Evolutionary conservation across 2,329 filamentous ascomycete genomes (phyloP).

Genomic region (Tympanopsis confertula): DNA sequence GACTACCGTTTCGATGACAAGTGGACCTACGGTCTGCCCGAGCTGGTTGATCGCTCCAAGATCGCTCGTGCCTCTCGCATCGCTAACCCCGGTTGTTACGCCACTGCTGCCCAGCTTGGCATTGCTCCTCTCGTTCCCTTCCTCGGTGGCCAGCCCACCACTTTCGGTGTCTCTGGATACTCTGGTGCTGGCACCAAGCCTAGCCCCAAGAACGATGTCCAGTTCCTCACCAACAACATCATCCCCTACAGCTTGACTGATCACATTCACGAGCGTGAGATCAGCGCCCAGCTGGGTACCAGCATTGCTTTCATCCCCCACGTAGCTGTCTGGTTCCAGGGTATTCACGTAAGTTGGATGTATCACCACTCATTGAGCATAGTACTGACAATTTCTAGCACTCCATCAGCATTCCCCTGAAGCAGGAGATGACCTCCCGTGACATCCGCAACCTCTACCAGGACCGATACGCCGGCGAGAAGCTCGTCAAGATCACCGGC

Average conservation of each 20-base stretch:
- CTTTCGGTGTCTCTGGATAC: slow-evolving; percentile 89
- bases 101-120: slow-evolving; percentile 81
- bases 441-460: slow-evolving; percentile 93
- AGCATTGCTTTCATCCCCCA: slow-evolving; percentile 81
- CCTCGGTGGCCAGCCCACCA: slow-evolving; percentile 66
- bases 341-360: slow-evolving; percentile 53
- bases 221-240: slow-evolving; percentile 73
- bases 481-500: slow-evolving; percentile 82
- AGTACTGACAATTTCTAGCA: slow-evolving; percentile 32
- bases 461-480: slow-evolving; percentile 90
- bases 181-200: slow-evolving; percentile 92
- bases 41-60: slow-evolving; percentile 65
- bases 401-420: slow-evolving; percentile 81
- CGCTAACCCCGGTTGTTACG: slow-evolving; percentile 88
- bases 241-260: slow-evolving; percentile 85
- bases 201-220: slow-evolving; percentile 82
- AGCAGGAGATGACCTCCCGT: slow-evolving; percentile 74
- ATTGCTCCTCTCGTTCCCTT: slow-evolving; percentile 71
- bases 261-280: slow-evolving; percentile 90
- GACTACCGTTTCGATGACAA: slow-evolving; percentile 81
- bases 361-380: slow-evolving; percentile 24
- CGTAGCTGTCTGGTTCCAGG: slow-evolving; percentile 93
- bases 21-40: slow-evolving; percentile 86
- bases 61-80: slow-evolving; percentile 75
- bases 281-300: slow-evolving; percentile 64